Base-by-base conservation (phyloP, 495 filamentous ascomycete species). In the Aspergillus ellipticus region DNA sequence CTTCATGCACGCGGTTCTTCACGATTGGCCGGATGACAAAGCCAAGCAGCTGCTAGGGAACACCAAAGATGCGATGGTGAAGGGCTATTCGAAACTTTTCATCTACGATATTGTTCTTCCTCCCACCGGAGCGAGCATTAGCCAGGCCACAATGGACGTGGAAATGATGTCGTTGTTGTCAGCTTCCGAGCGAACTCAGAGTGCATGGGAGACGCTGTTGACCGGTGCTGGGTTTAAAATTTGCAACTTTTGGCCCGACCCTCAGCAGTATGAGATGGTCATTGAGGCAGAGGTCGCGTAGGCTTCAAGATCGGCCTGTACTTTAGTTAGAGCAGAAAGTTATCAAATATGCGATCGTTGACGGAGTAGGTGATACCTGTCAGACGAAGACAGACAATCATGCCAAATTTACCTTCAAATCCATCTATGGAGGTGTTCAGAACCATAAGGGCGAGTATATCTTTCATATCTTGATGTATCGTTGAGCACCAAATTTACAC, bases 31-130 rank as follows among this genome's bases (percentile, higher is more conserved):
- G 10, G 59, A 75, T 55, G 54, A 66, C 4, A 62, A 69, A 46
- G 69, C 64, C 19, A 63, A 58, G 26, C 46, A 64, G 37, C 20
- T 65, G 42, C 61, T 69, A 8, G 50, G 37, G 8, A 60, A 64
- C 15, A 62, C 64, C 19, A 61, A 49, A 21, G 51, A 65, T 16
- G 68, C 69, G 10, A 76, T 78, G 72, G 55, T 62, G 16, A 72
- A 71, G n/a, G 76, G 71, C 0, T 81, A 79, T 57, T 79, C 74
- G 0, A 74, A 69, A 53, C 54, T 80, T 0, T 64, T 81, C 1
- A 58, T 81, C 26, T 70, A 79, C 35, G 77, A 68, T 21, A 70
- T 54, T 55, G 71, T 82, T 5, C 61, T 82, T 16, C 74, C 74
- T 4, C 54, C 64, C 0, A 66, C 51, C 3, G 58, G 58, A 11